phyloP scores from a whole-genome alignment of 306 rosid genomes.

The Prunus fruticosa region DNA sequence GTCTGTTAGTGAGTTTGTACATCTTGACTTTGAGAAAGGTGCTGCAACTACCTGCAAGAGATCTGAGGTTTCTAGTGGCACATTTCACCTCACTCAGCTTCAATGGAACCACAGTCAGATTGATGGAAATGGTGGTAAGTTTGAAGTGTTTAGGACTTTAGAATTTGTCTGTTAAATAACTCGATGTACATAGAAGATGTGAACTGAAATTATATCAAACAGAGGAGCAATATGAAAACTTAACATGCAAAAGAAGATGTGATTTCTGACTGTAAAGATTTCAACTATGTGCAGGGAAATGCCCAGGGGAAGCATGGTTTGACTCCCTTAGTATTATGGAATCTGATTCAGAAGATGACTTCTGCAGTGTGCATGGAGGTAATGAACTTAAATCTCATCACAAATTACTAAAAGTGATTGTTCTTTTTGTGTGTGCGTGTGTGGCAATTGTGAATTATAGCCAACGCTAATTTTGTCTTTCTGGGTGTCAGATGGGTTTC shows the following conservation, averaged over 20 bases:
- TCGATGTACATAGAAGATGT: no score
- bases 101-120: slow-evolving; percentile 74
- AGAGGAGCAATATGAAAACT: background rate
- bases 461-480: slow-evolving; percentile 8
- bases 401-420: background rate
- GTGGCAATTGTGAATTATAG: background rate
- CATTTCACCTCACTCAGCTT: slow-evolving; percentile 64
- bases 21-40: slow-evolving; percentile 61
- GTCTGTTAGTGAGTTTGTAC: slow-evolving; percentile 53
- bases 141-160: background rate
- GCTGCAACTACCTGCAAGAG: slow-evolving; percentile 45
- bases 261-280: background rate
- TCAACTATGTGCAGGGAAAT: slow-evolving; percentile 35
- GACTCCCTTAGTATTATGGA: slow-evolving; percentile 76
- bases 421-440: no score
- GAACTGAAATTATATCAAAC: no score
- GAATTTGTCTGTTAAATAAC: background rate
- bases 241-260: background rate
- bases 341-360: slow-evolving; percentile 90
- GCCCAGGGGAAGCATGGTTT: slow-evolving; percentile 85
- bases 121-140: slow-evolving; percentile 48
- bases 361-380: slow-evolving; percentile 90
- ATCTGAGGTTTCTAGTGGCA: slow-evolving; percentile 71
- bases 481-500: slow-evolving; percentile 61
- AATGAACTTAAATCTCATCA: slow-evolving; percentile 19